Evolutionary conservation across 2,329 filamentous ascomycete genomes (phyloP).

Genomic region (Dendrostoma leiphaemia): DNA sequence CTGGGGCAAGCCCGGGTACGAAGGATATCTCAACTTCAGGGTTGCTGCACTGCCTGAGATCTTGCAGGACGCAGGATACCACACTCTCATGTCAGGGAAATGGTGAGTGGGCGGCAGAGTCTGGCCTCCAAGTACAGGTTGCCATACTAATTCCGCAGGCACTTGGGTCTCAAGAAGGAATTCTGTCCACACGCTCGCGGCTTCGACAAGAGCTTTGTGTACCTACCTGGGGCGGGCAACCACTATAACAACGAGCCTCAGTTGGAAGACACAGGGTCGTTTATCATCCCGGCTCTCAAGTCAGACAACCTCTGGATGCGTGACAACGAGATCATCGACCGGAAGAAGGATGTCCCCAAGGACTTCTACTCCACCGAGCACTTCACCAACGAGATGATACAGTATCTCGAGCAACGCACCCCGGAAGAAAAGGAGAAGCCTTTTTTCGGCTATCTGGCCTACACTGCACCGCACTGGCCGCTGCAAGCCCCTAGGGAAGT

Average conservation of each 20-base stretch:
- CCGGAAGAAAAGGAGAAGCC: conserved; percentile 35
- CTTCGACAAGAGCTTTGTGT: conserved; percentile 59
- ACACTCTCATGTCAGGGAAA: conserved; percentile 30
- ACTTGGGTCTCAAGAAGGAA: conserved; percentile 51
- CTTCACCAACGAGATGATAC: conserved; percentile 50
- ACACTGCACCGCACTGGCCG: conserved; percentile 63
- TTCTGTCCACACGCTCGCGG: conserved; percentile 54
- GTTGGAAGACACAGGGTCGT: conserved; percentile 34
- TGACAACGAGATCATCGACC: conserved; percentile 35
- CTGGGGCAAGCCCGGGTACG: conserved; percentile 25
- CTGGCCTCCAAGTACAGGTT: too few relatives aligned
- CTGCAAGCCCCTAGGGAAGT: conserved; percentile 55
- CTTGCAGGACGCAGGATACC: conserved; percentile 29
- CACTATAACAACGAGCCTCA: conserved; percentile 51
- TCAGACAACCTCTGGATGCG: conserved; percentile 36
- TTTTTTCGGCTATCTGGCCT: conserved; percentile 61
- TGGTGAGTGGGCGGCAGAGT: too few relatives aligned
- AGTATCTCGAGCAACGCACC: conserved; percentile 48
- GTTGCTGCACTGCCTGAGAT: conserved; percentile 29
- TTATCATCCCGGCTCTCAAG: conserved; percentile 30
- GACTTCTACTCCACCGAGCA: conserved; percentile 51
- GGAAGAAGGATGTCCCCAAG: conserved; percentile 41
- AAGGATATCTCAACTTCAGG: conserved; percentile 29
- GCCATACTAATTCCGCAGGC: conserved; percentile 22
- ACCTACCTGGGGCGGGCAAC: conserved; percentile 58